Evolutionary conservation across 805 yeast genomes (phyloP), one percentile per base, ranked within the genome.

Genomic region (Kregervanrija delftensis): DNA sequence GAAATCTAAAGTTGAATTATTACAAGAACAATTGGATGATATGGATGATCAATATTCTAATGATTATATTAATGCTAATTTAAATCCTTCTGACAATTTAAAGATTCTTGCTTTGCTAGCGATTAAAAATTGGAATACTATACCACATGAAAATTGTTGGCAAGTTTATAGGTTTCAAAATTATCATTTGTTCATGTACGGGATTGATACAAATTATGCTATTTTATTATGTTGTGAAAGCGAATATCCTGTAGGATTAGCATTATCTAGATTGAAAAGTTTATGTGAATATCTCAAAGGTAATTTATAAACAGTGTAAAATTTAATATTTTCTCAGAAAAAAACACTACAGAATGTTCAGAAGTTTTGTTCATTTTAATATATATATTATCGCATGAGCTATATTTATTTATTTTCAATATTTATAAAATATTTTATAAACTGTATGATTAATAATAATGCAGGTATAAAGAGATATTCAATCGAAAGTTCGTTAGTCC

Each of bases 81-180:
- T 57, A 12, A 58, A 52, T 33, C 68, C 67, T 3, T 40, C 53
- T 8, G 66, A 64, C 14, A 58, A 60, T 43, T 35, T 65, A 10
- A 57, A 60, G 37, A 63, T 63, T 1, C 45, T 61, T 17, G 55
- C 68, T 1, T 38, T 65, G 22, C 43, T 59, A 33, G 55, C 60
- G n/a, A 38, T 57, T 2, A 55, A 53, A 11, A 52, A 59, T 33
- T 64, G 65, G 63, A 50, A 51, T 9, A 55, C 56, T 14, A 42
- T 49, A 30, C 14, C 28, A 16, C 16, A 28, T 15, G 15, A 33
- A 14, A 13, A 22, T 22, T 15, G 42, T 8, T 64, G 67, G 63
- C 47, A 59, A 36, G 52, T 60, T 22, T 47, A 59, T 30, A 53
- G 53, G 33, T 57, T 58, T 49, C 54, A 48, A 30, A 46, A 51